These are phyloP conservation scores for Tylopilus sp. DNA, from an alignment of 768 basidiomycete genomes.

Conservation along the genomic window DNA sequence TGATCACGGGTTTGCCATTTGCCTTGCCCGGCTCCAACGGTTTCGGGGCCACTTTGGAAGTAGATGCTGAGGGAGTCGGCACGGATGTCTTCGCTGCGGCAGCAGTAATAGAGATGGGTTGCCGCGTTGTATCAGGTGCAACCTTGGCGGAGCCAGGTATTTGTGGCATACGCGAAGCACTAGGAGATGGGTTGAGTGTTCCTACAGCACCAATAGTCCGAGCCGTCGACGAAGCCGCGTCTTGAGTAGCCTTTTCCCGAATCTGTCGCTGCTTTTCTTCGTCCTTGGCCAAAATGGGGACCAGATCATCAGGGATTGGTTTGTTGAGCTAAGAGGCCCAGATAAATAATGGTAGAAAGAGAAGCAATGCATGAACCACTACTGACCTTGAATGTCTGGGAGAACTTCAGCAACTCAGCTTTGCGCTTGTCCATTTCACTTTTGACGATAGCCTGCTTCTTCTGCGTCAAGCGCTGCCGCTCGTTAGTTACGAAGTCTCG, in stretches of 20 bases:
- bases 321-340: slow-evolving; percentile 67
- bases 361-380: background rate
- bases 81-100: slow-evolving; percentile 26
- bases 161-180: slow-evolving; percentile 42
- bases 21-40: slow-evolving; percentile 30
- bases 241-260: slow-evolving; percentile 68
- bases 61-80: slow-evolving; percentile 28
- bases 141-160: slow-evolving; percentile 30
- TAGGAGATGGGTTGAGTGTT: slow-evolving; percentile 39
- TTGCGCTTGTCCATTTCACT: slow-evolving; percentile 93
- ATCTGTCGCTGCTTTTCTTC: slow-evolving; percentile 86
- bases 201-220: slow-evolving; percentile 62
- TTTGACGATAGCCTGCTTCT: slow-evolving; percentile 85
- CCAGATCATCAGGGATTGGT: slow-evolving; percentile 92
- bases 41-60: slow-evolving; percentile 32
- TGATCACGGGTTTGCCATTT: slow-evolving; percentile 47
- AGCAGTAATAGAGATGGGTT: slow-evolving; percentile 24
- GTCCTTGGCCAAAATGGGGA: slow-evolving; percentile 90
- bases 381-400: slow-evolving; percentile 87
- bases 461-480: slow-evolving; percentile 85
- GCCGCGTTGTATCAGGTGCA: slow-evolving; percentile 26
- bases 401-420: slow-evolving; percentile 91
- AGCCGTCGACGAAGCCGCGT: slow-evolving; percentile 63
- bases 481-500: slow-evolving; percentile 91
- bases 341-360: background rate